Base-by-base conservation (phyloP, 2,329 filamentous ascomycete species). In the Lojkania enalia region DNA sequence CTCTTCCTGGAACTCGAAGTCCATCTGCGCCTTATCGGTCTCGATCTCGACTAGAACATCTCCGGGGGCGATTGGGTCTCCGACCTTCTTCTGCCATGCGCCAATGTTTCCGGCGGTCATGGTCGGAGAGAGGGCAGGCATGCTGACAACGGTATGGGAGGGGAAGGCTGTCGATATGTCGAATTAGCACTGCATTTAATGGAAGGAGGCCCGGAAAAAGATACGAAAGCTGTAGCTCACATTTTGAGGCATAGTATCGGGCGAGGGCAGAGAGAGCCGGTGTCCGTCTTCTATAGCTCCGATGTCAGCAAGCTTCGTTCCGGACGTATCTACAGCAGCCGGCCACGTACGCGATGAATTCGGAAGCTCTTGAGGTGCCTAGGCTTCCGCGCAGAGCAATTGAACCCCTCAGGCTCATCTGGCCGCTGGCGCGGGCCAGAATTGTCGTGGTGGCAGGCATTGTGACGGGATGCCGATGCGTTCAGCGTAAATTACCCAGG, bases 21-120 rank as follows among this genome's bases (percentile, higher is more conserved):
- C 94, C 94, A 99, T 99, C 79, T 97, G 94, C 55, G 94, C 94
- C 82, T 99, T 99, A 77, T 99, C 94, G 63, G 94, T 99, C 82
- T 99, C 94, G 66, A 97, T 96, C 80, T 96, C 91, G 60, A 96
- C 91, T 60, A 99, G 78, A 35, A 99, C 94, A 71, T 99, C 94
- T 71, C 94, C 94, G 40, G 95, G 91, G 46, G 83, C 78, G 71
- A 99, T 85, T 52, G 78, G 68, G 73, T 99, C 94, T 69, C 94
- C 94, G 58, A 85, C 80, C 79, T 96, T 95, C 83, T 97, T 99
- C 79, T 97, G 90, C 94, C 94, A 99, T 55, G 85, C 78, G 64
- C 94, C 95, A 73, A 99, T 95, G 78, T 95, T 96, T 71, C 94
- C 94, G 52, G 88, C 80, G 54, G 88, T 91, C 94, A 99, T 99